These are phyloP conservation scores for Candida sithepensis DNA, from an alignment of 805 yeast species.

Conservation along the genomic window DNA sequence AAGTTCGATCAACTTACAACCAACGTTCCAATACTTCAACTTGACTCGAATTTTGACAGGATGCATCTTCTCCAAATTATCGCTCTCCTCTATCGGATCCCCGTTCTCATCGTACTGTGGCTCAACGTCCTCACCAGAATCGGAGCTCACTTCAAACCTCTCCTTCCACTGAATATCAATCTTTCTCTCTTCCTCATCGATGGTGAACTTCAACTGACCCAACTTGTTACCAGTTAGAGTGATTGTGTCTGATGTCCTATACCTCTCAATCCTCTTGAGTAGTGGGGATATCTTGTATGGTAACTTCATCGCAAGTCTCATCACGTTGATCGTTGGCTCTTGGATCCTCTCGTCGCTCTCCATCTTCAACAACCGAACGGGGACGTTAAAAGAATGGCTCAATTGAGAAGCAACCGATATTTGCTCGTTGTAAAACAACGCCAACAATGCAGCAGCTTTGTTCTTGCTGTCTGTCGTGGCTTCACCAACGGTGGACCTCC, in stretches of 20 bases:
- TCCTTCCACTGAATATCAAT: constrained; percentile 61
- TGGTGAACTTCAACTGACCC: constrained; percentile 49
- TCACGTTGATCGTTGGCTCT: constrained; percentile 60
- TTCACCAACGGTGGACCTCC: constrained; percentile 26
- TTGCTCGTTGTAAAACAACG: constrained; percentile 50
- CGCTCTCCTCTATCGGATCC: constrained; percentile 6
- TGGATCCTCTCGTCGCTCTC: constrained; percentile 48
- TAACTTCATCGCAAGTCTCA: constrained; percentile 53
- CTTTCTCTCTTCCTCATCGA: constrained; percentile 52
- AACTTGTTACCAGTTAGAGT: constrained; percentile 45
- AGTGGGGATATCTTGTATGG: constrained; percentile 47
- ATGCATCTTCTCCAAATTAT: constrained; percentile 15
- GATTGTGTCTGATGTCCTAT: constrained; percentile 48
- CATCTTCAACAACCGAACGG: constrained; percentile 59
- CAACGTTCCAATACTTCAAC: constrained; percentile 65
- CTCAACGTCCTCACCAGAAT: constrained; percentile 22
- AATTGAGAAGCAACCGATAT: constrained; percentile 41
- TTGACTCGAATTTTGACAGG: constrained; percentile 48
- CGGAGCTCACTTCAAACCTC: constrained; percentile 39
- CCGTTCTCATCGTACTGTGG: constrained; percentile 8
- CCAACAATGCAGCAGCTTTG: constrained; percentile 45
- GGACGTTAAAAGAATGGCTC: constrained; percentile 65
- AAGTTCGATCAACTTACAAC: constrained; percentile 54
- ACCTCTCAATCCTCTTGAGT: constrained; percentile 64
- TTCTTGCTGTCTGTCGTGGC: constrained; percentile 11